Conservation (phyloP, 768 basidiomycete genomes). For the Termitomyces eurrhizus region DNA sequence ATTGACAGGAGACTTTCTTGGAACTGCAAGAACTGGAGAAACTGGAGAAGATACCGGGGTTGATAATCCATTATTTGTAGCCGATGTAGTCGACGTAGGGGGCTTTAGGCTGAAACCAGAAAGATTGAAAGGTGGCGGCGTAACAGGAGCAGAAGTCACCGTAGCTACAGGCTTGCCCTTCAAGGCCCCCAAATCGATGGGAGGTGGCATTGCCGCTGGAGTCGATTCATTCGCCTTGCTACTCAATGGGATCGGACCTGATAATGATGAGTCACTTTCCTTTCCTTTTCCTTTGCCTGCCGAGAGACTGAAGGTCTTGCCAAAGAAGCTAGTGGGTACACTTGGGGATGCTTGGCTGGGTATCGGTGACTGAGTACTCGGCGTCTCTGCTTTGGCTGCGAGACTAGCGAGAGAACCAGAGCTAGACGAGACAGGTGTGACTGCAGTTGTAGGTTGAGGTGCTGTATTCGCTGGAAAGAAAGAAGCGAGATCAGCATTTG, state of each 20-base stretch:
- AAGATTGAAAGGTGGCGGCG: slow-evolving; percentile 16
- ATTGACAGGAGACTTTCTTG: slow-evolving; percentile 8
- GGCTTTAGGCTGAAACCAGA: slow-evolving; percentile 9
- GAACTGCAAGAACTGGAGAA: slow-evolving; percentile 2
- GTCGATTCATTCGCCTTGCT: background rate
- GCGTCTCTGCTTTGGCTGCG: slow-evolving; percentile 1
- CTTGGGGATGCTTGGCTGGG: background rate
- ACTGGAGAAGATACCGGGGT: background rate
- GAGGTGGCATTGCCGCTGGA: background rate
- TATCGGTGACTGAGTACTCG: background rate
- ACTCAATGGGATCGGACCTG: background rate
- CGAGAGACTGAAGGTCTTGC: slow-evolving; percentile 6
- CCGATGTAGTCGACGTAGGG: slow-evolving; percentile 3
- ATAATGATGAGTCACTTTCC: background rate
- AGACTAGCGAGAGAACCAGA: slow-evolving; percentile 3
- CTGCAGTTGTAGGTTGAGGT: background rate
- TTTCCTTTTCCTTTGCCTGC: slow-evolving; percentile 4
- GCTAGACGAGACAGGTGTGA: background rate
- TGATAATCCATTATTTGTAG: background rate
- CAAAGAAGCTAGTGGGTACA: slow-evolving; percentile 7
- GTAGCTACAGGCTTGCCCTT: background rate
- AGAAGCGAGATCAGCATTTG: background rate
- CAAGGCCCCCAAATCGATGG: background rate
- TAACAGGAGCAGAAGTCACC: background rate
- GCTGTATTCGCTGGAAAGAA: background rate